Percentiles rank a stretch among this genome's conserved stretches.
These are phyloP conservation scores for Euptelea pleiosperma DNA, from an alignment of 164 flowering plant genomes.

Conservation along the genomic window DNA sequence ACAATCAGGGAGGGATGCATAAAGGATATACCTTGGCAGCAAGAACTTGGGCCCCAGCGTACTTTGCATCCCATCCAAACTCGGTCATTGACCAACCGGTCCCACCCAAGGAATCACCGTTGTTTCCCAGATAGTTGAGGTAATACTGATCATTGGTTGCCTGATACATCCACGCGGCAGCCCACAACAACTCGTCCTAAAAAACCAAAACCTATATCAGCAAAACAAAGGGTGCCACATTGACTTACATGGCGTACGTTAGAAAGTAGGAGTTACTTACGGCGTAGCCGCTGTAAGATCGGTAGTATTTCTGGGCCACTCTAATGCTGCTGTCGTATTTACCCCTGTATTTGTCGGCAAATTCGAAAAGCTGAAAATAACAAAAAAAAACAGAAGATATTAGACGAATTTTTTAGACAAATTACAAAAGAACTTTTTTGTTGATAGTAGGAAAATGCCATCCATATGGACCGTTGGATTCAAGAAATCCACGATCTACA, in stretches of 20 bases:
- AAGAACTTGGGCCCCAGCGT: slow-evolving; percentile 89
- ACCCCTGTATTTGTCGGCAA: slow-evolving; percentile 88
- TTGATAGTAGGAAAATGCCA: too few species aligned
- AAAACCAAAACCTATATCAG: background rate
- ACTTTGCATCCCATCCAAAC: slow-evolving; percentile 96
- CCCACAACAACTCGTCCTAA: slow-evolving; percentile 95
- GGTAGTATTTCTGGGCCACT: slow-evolving; percentile 85
- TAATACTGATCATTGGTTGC: slow-evolving; percentile 69
- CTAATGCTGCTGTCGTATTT: slow-evolving; percentile 88
- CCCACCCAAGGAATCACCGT: slow-evolving; percentile 85
- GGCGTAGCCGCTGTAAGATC: slow-evolving; percentile 82
- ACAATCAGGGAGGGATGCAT: background rate
- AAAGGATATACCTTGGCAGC: slow-evolving; percentile 65
- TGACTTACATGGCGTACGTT: background rate
- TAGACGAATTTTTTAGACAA: background rate
- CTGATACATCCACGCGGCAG: slow-evolving; percentile 81
- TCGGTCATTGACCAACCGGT: slow-evolving; percentile 95
- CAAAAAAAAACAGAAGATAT: background rate
- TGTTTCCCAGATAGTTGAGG: slow-evolving; percentile 57
- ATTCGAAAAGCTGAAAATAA: slow-evolving; percentile 64
- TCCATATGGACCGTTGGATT: too few species aligned
- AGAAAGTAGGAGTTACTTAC: slow-evolving; percentile 36
- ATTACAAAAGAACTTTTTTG: background rate
- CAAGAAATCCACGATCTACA: too few species aligned
- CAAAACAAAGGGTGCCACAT: background rate